Base-by-base conservation (phyloP, 257 asterid genomes). In the Jaltomata sinuosa region DNA sequence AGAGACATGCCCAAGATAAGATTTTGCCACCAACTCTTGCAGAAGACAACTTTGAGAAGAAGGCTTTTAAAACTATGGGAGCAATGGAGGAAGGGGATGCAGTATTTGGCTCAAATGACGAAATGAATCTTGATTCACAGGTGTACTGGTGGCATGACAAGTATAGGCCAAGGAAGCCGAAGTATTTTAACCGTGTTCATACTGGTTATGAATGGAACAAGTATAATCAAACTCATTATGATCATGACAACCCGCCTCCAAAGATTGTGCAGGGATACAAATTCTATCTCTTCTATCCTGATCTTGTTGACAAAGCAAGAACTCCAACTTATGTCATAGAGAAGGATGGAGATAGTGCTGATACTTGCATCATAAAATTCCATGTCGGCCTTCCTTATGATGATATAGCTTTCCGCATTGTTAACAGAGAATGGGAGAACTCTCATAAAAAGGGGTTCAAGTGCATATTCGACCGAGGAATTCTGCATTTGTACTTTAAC, bases 31-130 rank as follows among this genome's bases (percentile, higher is more conserved):
- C 91, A 62, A 67, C 89, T 83, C 93, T 90, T 59, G 85, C 91
- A 27, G 95, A 90, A 74, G 93, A 92, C 84, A 91, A 85, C 92
- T 94, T 96, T 68, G 94, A 94, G 94, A 92, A 80, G 87, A 92
- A 55, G 69, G 97, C 95, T 72, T 67, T 94, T 82, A 96, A 91
- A 91, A 84, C 91, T 65, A 94, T 96, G 99, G 98, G 98, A 89
- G 89, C 94, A 82, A 88, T 93, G 91, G 99, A 94, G 82, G 97
- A 93, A 87, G 99, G 98, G 45, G 99, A 96, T 89, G 96, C 90
- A 64, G 88, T 94, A 18, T 96, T 94, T 89, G 99, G 98, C 84
- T 88, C 96, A 45, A 91, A 72, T 40, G 91, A 92, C 36, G 99
- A 96, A 88, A 90, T 96, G 52, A 96, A 89, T 83, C 91, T 96